phyloP scores from a whole-genome alignment of 2,329 filamentous ascomycete genomes.

The Bipolaris gigantea region DNA sequence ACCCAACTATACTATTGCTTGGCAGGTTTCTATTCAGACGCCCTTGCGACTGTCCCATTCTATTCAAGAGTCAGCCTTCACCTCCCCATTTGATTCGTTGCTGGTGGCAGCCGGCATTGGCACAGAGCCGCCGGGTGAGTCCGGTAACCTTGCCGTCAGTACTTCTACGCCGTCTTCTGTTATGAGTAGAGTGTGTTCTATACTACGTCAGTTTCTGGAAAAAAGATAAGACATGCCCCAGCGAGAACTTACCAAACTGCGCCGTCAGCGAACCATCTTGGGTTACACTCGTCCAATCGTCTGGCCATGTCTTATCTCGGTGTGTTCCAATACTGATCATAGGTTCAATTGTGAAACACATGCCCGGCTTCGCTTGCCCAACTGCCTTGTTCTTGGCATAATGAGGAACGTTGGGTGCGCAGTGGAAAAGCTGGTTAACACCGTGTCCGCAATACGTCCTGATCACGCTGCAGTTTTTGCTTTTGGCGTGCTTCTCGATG shows the following conservation, averaged over 20 bases:
- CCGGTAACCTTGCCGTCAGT: conserved; percentile 70
- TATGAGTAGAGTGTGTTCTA: conserved; percentile 80
- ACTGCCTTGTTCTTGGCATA: conserved; percentile 99
- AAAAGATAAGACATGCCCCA: neutral
- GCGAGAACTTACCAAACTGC: conserved; percentile 72
- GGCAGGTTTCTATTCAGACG: neutral
- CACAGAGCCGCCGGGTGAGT: conserved; percentile 75
- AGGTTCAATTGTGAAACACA: conserved; percentile 99
- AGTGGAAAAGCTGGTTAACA: conserved; percentile 92
- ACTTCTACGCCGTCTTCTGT: conserved; percentile 82
- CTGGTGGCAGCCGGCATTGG: conserved; percentile 53
- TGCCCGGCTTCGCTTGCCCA: conserved; percentile 88
- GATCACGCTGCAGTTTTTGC: conserved; percentile 82
- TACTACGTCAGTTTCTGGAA: conserved; percentile 13
- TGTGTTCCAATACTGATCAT: conserved; percentile 96
- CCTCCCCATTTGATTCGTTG: conserved; percentile 29
- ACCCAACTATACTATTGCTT: neutral
- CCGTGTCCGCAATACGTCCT: conserved; percentile 96
- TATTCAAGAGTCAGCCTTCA: conserved; percentile 20
- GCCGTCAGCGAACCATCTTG: conserved; percentile 86
- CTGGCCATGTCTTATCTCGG: conserved; percentile 93
- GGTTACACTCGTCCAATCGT: conserved; percentile 97
- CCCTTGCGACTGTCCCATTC: neutral
- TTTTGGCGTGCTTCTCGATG: conserved; percentile 94
- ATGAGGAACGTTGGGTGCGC: conserved; percentile 90